These are phyloP conservation scores for Crassisporium funariophilum DNA, from an alignment of 768 basidiomycete genomes.

Conservation along the genomic window DNA sequence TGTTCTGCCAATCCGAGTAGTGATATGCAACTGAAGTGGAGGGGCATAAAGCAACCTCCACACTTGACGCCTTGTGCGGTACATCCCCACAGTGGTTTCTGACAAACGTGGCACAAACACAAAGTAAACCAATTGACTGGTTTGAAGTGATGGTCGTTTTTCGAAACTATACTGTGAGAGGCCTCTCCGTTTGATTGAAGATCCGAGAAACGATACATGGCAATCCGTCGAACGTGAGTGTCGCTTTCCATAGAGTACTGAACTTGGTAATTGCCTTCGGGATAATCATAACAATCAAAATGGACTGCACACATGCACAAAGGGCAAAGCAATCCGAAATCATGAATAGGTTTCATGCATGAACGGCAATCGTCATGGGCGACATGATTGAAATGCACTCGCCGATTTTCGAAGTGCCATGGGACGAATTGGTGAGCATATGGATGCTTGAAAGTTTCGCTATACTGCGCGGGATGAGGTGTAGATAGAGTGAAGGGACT, in stretches of 20 bases:
- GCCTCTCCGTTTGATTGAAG: slow-evolving; percentile 37
- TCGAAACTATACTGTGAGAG: slow-evolving; percentile 16
- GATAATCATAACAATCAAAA: slow-evolving; percentile 77
- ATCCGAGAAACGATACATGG: slow-evolving; percentile 63
- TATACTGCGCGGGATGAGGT: neutral
- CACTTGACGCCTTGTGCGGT: slow-evolving; percentile 67
- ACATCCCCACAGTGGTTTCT: slow-evolving; percentile 73
- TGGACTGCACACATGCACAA: slow-evolving; percentile 73
- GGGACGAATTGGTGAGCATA: slow-evolving; percentile 68
- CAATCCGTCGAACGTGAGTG: slow-evolving; percentile 52
- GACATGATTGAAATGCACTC: slow-evolving; percentile 28
- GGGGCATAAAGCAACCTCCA: slow-evolving; percentile 57
- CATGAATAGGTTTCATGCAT: slow-evolving; percentile 55
- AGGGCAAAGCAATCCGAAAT: slow-evolving; percentile 74
- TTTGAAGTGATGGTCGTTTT: slow-evolving; percentile 53
- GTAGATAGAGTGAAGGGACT: slow-evolving; percentile 46
- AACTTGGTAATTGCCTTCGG: slow-evolving; percentile 58
- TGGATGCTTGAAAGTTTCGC: slow-evolving; percentile 25
- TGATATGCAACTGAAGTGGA: slow-evolving; percentile 54
- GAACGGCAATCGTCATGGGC: slow-evolving; percentile 53
- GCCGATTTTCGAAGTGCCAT: slow-evolving; percentile 47
- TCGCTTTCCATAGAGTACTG: slow-evolving; percentile 54
- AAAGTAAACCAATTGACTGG: slow-evolving; percentile 71
- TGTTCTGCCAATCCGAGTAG: slow-evolving; percentile 22
- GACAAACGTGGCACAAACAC: slow-evolving; percentile 69